phyloP scores from a whole-genome alignment of 306 rosid species.

The Oxytropis ochrocephala region DNA sequence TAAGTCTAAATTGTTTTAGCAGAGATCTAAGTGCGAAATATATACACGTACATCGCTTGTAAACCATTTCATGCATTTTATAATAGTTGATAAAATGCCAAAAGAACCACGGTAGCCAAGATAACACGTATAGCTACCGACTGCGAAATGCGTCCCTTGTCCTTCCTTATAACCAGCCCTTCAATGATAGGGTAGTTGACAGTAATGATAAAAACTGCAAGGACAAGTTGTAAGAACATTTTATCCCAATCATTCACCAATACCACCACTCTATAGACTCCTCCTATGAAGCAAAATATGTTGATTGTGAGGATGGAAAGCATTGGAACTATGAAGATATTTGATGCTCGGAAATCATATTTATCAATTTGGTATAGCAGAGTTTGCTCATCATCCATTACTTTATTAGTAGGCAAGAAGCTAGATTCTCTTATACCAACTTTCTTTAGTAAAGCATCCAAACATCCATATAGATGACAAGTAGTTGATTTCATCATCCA shows the following conservation, averaged over 20 bases:
- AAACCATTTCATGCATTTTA: neutral
- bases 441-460: conserved; percentile 53
- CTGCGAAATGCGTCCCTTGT: conserved; percentile 31
- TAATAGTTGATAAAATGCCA: neutral
- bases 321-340: conserved; percentile 51
- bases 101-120: neutral
- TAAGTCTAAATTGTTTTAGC: no score
- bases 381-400: conserved; percentile 31
- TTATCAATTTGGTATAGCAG: conserved; percentile 40
- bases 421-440: conserved; percentile 42
- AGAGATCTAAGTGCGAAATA: no score
- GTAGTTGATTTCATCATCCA: conserved; percentile 68
- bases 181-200: conserved; percentile 38
- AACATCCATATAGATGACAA: conserved; percentile 41
- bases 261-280: conserved; percentile 31
- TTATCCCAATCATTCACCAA: conserved; percentile 25
- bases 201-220: conserved; percentile 16
- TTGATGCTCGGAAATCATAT: conserved; percentile 50
- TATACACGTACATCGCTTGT: neutral
- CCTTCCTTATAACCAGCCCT: conserved; percentile 37
- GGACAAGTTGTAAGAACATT: conserved; percentile 29
- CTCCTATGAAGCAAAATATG: conserved; percentile 35
- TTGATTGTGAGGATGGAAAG: conserved; percentile 37
- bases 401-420: conserved; percentile 64
- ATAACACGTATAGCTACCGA: conserved; percentile 13